Percentiles rank a stretch among this genome's conserved stretches.
Evolutionary conservation across 2,329 filamentous ascomycete species (phyloP).

Genomic region (Colletotrichum horii): DNA sequence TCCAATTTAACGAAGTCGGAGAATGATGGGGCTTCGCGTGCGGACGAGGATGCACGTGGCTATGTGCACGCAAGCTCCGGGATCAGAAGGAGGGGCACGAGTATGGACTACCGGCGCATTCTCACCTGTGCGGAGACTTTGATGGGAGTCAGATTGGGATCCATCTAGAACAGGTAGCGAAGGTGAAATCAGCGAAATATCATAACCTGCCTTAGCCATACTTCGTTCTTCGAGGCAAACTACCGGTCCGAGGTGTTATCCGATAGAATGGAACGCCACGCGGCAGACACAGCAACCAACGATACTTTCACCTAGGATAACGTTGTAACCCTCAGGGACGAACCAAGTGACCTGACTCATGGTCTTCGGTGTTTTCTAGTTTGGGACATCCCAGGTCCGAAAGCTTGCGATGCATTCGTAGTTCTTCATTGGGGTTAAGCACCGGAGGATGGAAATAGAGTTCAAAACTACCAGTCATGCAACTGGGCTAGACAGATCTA

Average conservation of each 20-base stretch:
- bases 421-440: neutral
- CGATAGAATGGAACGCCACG: neutral
- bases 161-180: neutral
- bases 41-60: neutral
- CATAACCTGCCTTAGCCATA: neutral
- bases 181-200: neutral
- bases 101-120: neutral
- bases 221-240: neutral
- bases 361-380: neutral
- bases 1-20: neutral
- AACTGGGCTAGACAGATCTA: neutral
- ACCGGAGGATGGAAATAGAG: neutral
- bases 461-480: neutral
- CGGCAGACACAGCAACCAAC: neutral
- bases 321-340: neutral
- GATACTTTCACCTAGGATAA: neutral
- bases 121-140: neutral
- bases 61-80: neutral
- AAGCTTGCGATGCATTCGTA: neutral
- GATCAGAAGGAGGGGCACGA: neutral
- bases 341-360: neutral
- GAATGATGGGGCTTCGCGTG: neutral
- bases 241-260: neutral
- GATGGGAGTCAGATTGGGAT: neutral
- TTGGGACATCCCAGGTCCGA: neutral